Conservation (phyloP, 495 filamentous ascomycete species). For the Staphylotrichum tortipilum region DNA sequence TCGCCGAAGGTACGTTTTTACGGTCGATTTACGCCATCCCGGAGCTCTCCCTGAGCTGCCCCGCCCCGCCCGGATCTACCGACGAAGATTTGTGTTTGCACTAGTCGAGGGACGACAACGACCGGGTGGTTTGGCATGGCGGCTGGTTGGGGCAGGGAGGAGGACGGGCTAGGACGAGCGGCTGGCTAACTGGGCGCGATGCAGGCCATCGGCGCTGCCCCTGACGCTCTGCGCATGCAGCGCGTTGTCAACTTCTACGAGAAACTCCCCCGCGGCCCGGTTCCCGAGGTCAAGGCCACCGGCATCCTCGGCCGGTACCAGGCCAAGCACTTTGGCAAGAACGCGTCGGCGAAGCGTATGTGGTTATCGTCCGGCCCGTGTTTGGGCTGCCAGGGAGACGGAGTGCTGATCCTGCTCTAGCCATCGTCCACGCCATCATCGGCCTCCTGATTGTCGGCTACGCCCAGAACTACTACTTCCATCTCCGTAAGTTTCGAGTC, state of each 20-base stretch:
- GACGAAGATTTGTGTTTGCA: background rate
- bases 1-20: constrained; percentile 76
- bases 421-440: constrained; percentile 76
- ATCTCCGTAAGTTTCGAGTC: constrained; percentile 64
- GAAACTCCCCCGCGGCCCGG: constrained; percentile 83
- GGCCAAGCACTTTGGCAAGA: constrained; percentile 90
- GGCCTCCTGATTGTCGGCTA: constrained; percentile 73
- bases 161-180: background rate
- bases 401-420: constrained; percentile 41
- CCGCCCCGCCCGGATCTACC: background rate
- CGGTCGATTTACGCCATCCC: background rate
- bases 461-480: constrained; percentile 98
- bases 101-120: background rate
- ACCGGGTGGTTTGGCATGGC: background rate
- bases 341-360: constrained; percentile 79
- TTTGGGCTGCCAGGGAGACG: background rate
- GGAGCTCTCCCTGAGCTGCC: background rate
- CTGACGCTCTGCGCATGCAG: constrained; percentile 93
- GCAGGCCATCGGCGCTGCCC: constrained; percentile 82
- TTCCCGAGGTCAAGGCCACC: constrained; percentile 67
- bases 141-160: background rate
- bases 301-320: constrained; percentile 83
- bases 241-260: constrained; percentile 97
- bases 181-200: background rate
- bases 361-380: constrained; percentile 13